phyloP scores from a whole-genome alignment of 2,329 filamentous ascomycete genomes.

The Allantophomopsis lycopodina region DNA sequence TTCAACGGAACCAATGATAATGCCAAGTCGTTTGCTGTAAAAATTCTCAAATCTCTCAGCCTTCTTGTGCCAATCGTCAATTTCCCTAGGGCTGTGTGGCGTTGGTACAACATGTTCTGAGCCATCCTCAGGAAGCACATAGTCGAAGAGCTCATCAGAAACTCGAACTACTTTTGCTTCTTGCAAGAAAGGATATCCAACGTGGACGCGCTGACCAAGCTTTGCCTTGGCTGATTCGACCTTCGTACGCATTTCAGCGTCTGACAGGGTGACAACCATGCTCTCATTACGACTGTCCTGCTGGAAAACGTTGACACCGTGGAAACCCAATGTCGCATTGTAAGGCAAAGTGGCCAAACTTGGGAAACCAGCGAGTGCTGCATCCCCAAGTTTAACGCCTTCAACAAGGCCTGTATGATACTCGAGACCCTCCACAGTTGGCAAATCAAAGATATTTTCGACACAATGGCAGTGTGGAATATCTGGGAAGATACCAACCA shows the following conservation, averaged over 20 bases:
- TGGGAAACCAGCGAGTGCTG: conserved; percentile 87
- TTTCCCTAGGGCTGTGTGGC: conserved; percentile 63
- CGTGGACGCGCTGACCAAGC: conserved; percentile 74
- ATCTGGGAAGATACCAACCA: conserved; percentile 83
- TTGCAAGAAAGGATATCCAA: conserved; percentile 90
- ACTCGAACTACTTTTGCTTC: conserved; percentile 84
- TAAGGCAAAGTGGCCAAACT: conserved; percentile 78
- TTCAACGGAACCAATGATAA: conserved; percentile 76
- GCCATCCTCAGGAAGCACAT: conserved; percentile 54
- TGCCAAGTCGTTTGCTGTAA: conserved; percentile 85
- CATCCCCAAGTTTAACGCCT: conserved; percentile 67
- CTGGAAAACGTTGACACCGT: conserved; percentile 90
- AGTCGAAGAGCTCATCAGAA: conserved; percentile 88
- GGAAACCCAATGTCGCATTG: conserved; percentile 67
- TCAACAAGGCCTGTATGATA: conserved; percentile 73
- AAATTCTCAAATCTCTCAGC: conserved; percentile 69
- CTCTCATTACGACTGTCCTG: conserved; percentile 94
- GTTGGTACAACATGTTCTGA: conserved; percentile 46
- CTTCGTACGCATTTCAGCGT: conserved; percentile 58
- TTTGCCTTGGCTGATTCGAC: conserved; percentile 62
- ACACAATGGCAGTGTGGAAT: conserved; percentile 78
- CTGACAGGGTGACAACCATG: conserved; percentile 76
- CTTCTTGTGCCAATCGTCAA: conserved; percentile 74
- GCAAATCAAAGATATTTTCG: conserved; percentile 92
- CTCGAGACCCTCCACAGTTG: conserved; percentile 79